phyloP scores from a whole-genome alignment of 139 green algal genomes.

The Trebouxia sp. region DNA sequence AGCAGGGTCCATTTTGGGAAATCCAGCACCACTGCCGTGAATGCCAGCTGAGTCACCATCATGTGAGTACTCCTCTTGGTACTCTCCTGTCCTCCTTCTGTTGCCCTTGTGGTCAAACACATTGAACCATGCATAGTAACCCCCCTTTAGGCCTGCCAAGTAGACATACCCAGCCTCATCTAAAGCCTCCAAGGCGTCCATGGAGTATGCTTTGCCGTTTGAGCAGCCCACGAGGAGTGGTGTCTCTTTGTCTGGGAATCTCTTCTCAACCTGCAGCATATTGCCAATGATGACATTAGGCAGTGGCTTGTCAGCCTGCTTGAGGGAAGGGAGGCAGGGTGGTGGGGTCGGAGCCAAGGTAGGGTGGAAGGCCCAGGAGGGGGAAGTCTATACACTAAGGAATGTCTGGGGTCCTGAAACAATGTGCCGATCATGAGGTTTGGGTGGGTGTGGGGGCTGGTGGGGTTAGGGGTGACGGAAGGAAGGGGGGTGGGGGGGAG shows the following conservation, averaged over 20 bases:
- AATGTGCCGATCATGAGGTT: too few relatives aligned
- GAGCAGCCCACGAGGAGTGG: conserved; percentile 77
- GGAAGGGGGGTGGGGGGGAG: too few relatives aligned
- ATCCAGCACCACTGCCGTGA: conserved; percentile 52
- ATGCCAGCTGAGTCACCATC: conserved; percentile 57
- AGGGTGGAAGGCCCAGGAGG: too few relatives aligned
- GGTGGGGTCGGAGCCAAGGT: too few relatives aligned
- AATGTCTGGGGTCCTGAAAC: too few relatives aligned
- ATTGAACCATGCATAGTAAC: conserved; percentile 79
- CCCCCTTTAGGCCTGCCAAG: conserved; percentile 72
- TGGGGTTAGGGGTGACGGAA: too few relatives aligned
- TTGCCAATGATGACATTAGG: too few relatives aligned
- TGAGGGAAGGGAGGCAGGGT: too few relatives aligned
- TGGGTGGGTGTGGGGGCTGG: too few relatives aligned
- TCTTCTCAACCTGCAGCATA: conserved; percentile 28
- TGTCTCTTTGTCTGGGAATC: conserved; percentile 74
- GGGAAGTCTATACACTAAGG: too few relatives aligned
- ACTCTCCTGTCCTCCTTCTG: conserved; percentile 44
- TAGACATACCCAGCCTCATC: conserved; percentile 83
- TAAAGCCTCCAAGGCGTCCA: conserved; percentile 76
- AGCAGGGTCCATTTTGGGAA: conserved; percentile 31
- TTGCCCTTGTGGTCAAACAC: conserved; percentile 54
- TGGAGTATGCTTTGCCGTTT: conserved; percentile 73
- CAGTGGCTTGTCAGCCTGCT: too few relatives aligned
- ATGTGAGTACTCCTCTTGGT: conserved; percentile 48